Evolutionary conservation across 495 filamentous ascomycete species (phyloP).

Genomic region (Trichocladium antarcticum): DNA sequence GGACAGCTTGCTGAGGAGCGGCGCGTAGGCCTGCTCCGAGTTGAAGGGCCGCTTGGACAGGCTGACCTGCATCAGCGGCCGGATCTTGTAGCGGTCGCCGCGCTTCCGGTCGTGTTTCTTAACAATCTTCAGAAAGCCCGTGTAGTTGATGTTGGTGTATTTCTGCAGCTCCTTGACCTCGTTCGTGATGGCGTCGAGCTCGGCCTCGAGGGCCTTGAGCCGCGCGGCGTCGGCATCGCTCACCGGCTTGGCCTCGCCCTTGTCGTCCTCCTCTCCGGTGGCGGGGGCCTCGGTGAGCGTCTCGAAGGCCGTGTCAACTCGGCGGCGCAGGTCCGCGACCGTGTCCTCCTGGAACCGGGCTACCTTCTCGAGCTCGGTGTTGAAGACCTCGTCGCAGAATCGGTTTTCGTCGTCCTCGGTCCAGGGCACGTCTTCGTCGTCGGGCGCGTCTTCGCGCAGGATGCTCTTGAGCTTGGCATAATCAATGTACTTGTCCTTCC

Average conservation of each 20-base stretch:
- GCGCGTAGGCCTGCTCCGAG: constrained; percentile 79
- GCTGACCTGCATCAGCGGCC: constrained; percentile 80
- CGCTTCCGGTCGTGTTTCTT: constrained; percentile 97
- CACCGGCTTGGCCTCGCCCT: constrained; percentile 16
- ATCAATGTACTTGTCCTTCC: constrained; percentile 89
- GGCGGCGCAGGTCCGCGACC: constrained; percentile 57
- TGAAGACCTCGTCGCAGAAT: constrained; percentile 91
- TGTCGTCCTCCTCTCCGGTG: background rate
- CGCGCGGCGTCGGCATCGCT: constrained; percentile 39
- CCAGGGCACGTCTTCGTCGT: constrained; percentile 57
- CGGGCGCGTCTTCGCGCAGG: constrained; percentile 58
- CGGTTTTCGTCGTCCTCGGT: constrained; percentile 89
- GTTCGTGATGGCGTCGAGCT: constrained; percentile 76
- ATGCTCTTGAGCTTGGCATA: constrained; percentile 85
- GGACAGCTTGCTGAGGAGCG: constrained; percentile 78
- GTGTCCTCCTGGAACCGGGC: constrained; percentile 75
- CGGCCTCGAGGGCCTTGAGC: constrained; percentile 58
- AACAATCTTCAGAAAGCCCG: constrained; percentile 91
- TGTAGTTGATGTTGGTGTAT: constrained; percentile 93
- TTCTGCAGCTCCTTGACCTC: constrained; percentile 90
- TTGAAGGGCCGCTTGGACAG: constrained; percentile 84
- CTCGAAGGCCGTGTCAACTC: constrained; percentile 49
- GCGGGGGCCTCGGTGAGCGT: constrained; percentile 46
- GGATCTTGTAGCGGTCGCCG: constrained; percentile 67
- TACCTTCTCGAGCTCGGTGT: constrained; percentile 91